phyloP scores from a whole-genome alignment of 164 flowering plant species.

The Sextonia rubra region DNA sequence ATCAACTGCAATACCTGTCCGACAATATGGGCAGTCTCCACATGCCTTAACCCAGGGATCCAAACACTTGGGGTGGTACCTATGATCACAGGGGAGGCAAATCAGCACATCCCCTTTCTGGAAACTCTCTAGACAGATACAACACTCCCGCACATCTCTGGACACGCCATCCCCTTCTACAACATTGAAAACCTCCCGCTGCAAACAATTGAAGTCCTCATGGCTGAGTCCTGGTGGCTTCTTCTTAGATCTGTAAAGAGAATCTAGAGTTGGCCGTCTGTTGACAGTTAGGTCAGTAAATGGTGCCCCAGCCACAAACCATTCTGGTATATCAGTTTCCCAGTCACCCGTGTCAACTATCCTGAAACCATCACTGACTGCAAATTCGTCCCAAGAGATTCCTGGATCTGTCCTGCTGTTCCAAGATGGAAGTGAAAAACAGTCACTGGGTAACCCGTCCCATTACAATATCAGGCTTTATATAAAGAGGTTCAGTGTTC shows the following conservation, averaged over 20 bases:
- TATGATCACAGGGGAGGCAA: constrained; percentile 58
- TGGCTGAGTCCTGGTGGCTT: constrained; percentile 62
- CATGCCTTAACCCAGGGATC: constrained; percentile 66
- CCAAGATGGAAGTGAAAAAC: constrained; percentile 22
- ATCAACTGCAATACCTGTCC: constrained; percentile 30
- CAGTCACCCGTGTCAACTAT: constrained; percentile 35
- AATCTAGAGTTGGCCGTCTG: constrained; percentile 11
- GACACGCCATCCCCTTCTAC: constrained; percentile 10
- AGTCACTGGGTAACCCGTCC: background rate
- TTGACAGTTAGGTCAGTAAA: constrained; percentile 13
- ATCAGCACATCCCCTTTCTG: constrained; percentile 48
- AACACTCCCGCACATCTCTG: constrained; percentile 11
- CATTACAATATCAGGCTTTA: background rate
- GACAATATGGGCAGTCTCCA: constrained; percentile 89
- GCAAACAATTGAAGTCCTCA: constrained; percentile 42
- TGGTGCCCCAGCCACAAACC: constrained; percentile 15
- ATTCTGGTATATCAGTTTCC: constrained; percentile 37
- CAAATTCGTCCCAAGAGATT: constrained; percentile 18
- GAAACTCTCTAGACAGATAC: constrained; percentile 57
- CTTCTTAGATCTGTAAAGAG: constrained; percentile 23
- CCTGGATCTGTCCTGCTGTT: constrained; percentile 27
- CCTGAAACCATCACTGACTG: constrained; percentile 34
- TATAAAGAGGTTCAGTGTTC: no score
- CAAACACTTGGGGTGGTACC: constrained; percentile 65
- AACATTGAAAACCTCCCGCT: constrained; percentile 30